phyloP scores from a whole-genome alignment of 2,329 filamentous ascomycete genomes.

The Cercospora berteroae region DNA sequence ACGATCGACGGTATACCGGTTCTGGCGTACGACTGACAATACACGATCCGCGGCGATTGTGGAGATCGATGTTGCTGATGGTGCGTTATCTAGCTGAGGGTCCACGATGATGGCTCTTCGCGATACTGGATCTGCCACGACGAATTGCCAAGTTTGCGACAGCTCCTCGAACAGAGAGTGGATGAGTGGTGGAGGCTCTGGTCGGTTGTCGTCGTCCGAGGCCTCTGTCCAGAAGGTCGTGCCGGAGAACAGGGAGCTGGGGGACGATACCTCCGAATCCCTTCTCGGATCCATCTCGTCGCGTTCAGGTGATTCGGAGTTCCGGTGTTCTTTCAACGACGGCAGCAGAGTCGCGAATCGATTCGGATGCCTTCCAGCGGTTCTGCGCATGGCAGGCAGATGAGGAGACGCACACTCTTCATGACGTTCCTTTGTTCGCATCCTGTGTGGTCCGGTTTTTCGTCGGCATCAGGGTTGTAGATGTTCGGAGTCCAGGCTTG shows the following conservation, averaged over 20 bases:
- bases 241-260: constrained; percentile 17
- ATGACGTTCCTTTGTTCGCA: constrained; percentile 1
- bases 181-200: constrained; percentile 25
- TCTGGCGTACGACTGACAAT: constrained; percentile 20
- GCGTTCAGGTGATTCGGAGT: constrained; percentile 8
- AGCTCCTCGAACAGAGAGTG: constrained; percentile 39
- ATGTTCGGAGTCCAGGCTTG: constrained; percentile 5
- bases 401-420: neutral
- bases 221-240: constrained; percentile 13
- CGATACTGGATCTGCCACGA: constrained; percentile 56
- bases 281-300: constrained; percentile 2
- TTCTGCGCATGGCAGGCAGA: constrained; percentile 1
- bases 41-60: constrained; percentile 28
- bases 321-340: constrained; percentile 2
- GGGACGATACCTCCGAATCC: neutral
- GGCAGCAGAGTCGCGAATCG: constrained; percentile 12
- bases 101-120: constrained; percentile 58
- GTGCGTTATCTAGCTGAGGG: constrained; percentile 58
- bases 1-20: constrained; percentile 24
- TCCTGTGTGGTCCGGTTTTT: constrained; percentile 5
- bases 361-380: constrained; percentile 10
- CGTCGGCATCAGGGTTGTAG: constrained; percentile 13
- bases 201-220: constrained; percentile 12
- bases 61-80: constrained; percentile 21
- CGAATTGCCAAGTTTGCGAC: constrained; percentile 60